Evolutionary conservation across 75 land plant genomes (phyloP).

Genomic region (Ceratopteris richardii): DNA sequence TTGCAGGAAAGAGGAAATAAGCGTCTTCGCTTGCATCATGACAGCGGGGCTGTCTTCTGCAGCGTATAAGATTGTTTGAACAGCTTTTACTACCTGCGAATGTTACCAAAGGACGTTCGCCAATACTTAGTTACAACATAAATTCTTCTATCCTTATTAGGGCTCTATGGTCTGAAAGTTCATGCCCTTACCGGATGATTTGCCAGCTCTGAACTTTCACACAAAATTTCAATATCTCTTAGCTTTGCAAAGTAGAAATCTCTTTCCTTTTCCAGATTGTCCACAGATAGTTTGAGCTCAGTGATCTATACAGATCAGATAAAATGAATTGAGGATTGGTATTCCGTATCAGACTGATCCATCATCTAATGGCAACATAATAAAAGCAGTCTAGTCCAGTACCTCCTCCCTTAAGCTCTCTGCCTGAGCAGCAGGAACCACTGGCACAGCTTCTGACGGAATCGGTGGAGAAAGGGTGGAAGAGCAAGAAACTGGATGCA

Average conservation of each 20-base stretch:
- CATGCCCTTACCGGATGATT: slow-evolving; percentile 35
- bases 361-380: no score
- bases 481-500: background rate
- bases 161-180: no score
- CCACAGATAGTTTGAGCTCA: slow-evolving; percentile 71
- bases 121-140: background rate
- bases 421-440: slow-evolving; percentile 8
- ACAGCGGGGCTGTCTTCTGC: slow-evolving; percentile 55
- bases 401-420: slow-evolving; percentile 10
- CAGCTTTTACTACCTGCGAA: slow-evolving; percentile 63
- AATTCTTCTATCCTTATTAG: no score
- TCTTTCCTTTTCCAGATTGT: slow-evolving; percentile 86
- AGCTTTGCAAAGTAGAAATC: slow-evolving; percentile 93
- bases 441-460: background rate
- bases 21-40: slow-evolving; percentile 69
- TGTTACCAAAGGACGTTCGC: background rate
- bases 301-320: slow-evolving; percentile 46
- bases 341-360: no score
- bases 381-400: no score
- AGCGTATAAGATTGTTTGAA: slow-evolving; percentile 73
- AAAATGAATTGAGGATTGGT: no score
- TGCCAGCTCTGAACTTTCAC: slow-evolving; percentile 64
- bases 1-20: slow-evolving; percentile 9
- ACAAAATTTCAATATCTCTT: slow-evolving; percentile 83
- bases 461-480: background rate